These are phyloP conservation scores for Suillus subaureus DNA, from an alignment of 768 basidiomycete species.

Conservation along the genomic window DNA sequence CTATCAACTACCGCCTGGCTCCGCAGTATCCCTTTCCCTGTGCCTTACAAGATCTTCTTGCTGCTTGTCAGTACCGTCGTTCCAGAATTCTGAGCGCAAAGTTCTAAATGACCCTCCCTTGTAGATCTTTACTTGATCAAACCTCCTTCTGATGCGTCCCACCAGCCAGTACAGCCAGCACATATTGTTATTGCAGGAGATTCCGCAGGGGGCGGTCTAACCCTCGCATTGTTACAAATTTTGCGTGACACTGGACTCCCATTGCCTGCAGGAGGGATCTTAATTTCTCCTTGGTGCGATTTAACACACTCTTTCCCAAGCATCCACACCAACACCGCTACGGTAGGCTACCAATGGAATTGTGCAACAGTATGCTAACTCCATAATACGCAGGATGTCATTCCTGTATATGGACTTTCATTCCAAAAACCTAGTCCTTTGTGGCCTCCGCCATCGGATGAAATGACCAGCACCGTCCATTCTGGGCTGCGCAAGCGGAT, in stretches of 20 bases:
- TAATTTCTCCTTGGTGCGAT: constrained; percentile 93
- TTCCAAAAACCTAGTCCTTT: constrained; percentile 76
- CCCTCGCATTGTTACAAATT: constrained; percentile 80
- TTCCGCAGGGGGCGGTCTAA: constrained; percentile 90
- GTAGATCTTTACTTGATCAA: constrained; percentile 84
- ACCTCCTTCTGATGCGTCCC: constrained; percentile 80
- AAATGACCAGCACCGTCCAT: constrained; percentile 58
- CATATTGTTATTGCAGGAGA: constrained; percentile 89
- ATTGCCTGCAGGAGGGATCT: constrained; percentile 80
- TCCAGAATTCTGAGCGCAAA: background rate
- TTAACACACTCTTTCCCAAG: constrained; percentile 96
- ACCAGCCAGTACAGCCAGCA: constrained; percentile 76
- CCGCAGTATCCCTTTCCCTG: constrained; percentile 98
- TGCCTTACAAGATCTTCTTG: constrained; percentile 84
- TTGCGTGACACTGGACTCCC: constrained; percentile 86
- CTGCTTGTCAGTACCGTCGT: constrained; percentile 64
- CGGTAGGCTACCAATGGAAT: constrained; percentile 47
- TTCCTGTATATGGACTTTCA: constrained; percentile 75
- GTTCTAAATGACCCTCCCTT: constrained; percentile 1
- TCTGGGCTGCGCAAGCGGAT: constrained; percentile 61
- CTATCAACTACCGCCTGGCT: constrained; percentile 83
- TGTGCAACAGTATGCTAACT: background rate
- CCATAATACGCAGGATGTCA: constrained; percentile 59
- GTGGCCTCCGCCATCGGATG: constrained; percentile 78
- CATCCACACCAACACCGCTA: constrained; percentile 79